Base-by-base conservation (phyloP, 2,329 filamentous ascomycete genomes). In the Xylaria sp. region DNA sequence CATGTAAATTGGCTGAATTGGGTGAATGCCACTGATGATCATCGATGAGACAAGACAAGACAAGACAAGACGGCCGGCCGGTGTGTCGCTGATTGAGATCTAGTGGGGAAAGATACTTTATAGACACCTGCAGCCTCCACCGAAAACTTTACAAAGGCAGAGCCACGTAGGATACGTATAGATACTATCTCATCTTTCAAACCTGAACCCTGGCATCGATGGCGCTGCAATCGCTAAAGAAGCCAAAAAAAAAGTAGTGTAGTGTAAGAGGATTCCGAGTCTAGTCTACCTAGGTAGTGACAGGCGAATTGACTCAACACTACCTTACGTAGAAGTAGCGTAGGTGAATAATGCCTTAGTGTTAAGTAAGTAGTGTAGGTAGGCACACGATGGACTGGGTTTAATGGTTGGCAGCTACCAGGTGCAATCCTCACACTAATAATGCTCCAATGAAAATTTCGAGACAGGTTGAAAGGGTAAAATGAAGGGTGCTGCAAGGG, bases 81-180 rank as follows among this genome's bases (percentile, higher is more conserved):
- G 53, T 40, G 66, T 59, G 53, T 42, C 48, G 23, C 47, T 57
- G 60, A 47, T 10, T 50, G 35, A 62, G 63, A 69, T 59, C 60
- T 47, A 60, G 61, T 65, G 65, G 64, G 48, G 65, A 60, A 59
- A 27, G 32, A 59, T 50, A 44, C 23, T 65, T 58, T 35, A 68
- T 60, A 40, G 50, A 29, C n/a, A 47, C n/a, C 44, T n/a, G n/a
- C 62, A 54, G 62, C 64, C 68, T 65, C 61, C 65, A 62, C 65
- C 50, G 1, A 13, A 57, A 57, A 65, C 23, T 25, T 25, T 55
- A 55, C 12, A 27, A 44, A 18, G 40, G 40, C 16, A 44, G 16
- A 44, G 40, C 3, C 21, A 47, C 18, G 21, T n/a, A 50, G 47
- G 23, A 50, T 53, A n/a, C n/a, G n/a, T n/a, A n/a, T n/a, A 21